Base-by-base conservation (phyloP, 768 basidiomycete species). In the Leccinellum rugosiceps region DNA sequence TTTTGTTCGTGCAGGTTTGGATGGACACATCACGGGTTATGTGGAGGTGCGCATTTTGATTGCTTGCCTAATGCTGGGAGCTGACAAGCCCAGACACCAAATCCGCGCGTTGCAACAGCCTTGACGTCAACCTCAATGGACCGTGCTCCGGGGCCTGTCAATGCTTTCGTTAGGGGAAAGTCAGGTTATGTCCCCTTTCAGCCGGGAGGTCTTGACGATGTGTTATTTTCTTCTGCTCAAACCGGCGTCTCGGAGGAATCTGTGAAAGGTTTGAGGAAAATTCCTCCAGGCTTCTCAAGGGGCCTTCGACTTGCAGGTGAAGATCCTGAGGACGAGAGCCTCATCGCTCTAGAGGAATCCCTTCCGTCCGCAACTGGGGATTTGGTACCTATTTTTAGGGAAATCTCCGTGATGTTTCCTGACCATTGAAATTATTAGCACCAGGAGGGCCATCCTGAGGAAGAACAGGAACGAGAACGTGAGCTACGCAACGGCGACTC, bases 161-260 rank as follows among this genome's bases (percentile, higher is more conserved):
- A 83, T 53, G 87, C 83, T 55, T 98, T 98, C 72, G 94, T 98
- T 19, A 80, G 95, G 56, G 97, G 97, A 46, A 97, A 96, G 73
- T 90, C 94, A 21, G 89, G 90, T 45, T 85, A 95, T 73, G 84
- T 95, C 9, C 97, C 97, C 1, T 98, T 98, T 73, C 83, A 86
- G 75, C 97, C 97, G 6, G 97, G 97, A 47, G 97, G 97, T 3
- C 76, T 98, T 10, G 93, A 92, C 44, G 86, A 87, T 62, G 76
- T 78, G 3, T 65, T 80, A 4, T 68, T 74, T 47, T 71, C 68
- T 4, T 58, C 65, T 45, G 58, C 63, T 23, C 67, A 71, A 43
- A 65, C 61, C 25, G 66, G 71, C 31, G 64, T 72, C 23, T 65
- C 69, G 11, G 81, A 79, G 54, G 80, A 80, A 14, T 68, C 65